Conservation (phyloP, 2,329 filamentous ascomycete genomes). For the Endoconidiophora polonica region DNA sequence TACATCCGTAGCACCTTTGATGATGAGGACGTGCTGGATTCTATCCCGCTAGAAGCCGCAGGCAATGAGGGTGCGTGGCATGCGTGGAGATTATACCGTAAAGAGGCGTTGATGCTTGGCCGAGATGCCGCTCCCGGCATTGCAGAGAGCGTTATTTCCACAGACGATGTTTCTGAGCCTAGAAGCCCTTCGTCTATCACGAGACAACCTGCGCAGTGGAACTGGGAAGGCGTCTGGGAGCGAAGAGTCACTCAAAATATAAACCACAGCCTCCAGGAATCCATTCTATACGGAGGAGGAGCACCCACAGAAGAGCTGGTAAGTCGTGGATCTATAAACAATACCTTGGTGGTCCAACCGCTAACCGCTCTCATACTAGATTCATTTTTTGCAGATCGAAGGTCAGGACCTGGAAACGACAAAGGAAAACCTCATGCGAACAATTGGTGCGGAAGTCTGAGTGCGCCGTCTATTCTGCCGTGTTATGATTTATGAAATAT, state of each 20-base stretch:
- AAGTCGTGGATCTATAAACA: slow-evolving; percentile 20
- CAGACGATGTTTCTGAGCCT: slow-evolving; percentile 9
- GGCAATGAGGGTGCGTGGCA: slow-evolving; percentile 89
- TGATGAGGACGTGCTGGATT: slow-evolving; percentile 59
- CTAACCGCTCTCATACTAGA: slow-evolving; percentile 24
- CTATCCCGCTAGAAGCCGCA: slow-evolving; percentile 61
- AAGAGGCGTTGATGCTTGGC: slow-evolving; percentile 24
- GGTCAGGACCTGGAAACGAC: slow-evolving; percentile 39
- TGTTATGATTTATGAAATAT: slow-evolving; percentile 9
- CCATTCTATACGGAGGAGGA: slow-evolving; percentile 55
- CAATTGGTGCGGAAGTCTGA: slow-evolving; percentile 23
- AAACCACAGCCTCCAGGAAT: slow-evolving; percentile 59
- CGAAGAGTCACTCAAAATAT: slow-evolving; percentile 70
- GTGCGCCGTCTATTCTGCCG: background rate
- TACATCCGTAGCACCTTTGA: slow-evolving; percentile 77
- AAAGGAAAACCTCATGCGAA: slow-evolving; percentile 41
- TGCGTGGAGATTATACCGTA: slow-evolving; percentile 66
- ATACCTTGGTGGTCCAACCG: slow-evolving; percentile 13
- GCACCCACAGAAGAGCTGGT: slow-evolving; percentile 51
- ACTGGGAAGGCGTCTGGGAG: slow-evolving; percentile 96
- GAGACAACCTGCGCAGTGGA: slow-evolving; percentile 69
- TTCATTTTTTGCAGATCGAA: slow-evolving; percentile 50
- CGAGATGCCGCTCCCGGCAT: background rate
- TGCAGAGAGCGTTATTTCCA: slow-evolving; percentile 5
- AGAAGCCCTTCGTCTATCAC: slow-evolving; percentile 11